Conservation (phyloP, 1,284 basidiomycete genomes). For the Lignosus rhinocerotis region DNA sequence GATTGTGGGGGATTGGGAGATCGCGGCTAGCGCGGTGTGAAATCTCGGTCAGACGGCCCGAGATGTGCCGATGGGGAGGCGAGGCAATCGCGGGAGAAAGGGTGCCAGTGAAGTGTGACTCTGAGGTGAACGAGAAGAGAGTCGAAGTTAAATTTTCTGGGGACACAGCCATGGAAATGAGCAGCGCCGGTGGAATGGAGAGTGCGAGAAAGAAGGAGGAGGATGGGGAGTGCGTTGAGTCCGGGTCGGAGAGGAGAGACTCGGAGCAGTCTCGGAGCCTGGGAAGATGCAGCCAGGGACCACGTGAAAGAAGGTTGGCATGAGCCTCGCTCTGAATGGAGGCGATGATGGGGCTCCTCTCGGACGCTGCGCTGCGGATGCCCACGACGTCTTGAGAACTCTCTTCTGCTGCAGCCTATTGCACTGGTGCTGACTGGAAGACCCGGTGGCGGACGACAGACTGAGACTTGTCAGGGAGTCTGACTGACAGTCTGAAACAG, state of each 20-base stretch:
- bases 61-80: too few relatives aligned
- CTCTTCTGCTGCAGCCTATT: background rate
- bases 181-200: slow-evolving; percentile 13
- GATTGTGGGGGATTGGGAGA: background rate
- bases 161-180: background rate
- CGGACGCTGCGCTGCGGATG: background rate
- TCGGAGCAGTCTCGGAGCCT: too few relatives aligned
- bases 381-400: background rate
- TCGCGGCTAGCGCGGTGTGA: background rate
- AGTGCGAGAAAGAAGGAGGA: slow-evolving; percentile 1
- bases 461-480: too few relatives aligned
- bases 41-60: background rate
- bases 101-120: too few relatives aligned
- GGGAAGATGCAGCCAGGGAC: slow-evolving; percentile 11
- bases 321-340: background rate
- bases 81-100: too few relatives aligned
- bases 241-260: background rate
- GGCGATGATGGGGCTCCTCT: background rate
- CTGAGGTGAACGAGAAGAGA: too few relatives aligned
- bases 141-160: background rate
- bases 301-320: slow-evolving; percentile 11
- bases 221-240: background rate
- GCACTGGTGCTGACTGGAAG: too few relatives aligned
- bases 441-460: background rate
- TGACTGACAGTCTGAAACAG: too few relatives aligned